Conservation (phyloP, 2,329 filamentous ascomycete genomes). For the Chalara sp. region DNA sequence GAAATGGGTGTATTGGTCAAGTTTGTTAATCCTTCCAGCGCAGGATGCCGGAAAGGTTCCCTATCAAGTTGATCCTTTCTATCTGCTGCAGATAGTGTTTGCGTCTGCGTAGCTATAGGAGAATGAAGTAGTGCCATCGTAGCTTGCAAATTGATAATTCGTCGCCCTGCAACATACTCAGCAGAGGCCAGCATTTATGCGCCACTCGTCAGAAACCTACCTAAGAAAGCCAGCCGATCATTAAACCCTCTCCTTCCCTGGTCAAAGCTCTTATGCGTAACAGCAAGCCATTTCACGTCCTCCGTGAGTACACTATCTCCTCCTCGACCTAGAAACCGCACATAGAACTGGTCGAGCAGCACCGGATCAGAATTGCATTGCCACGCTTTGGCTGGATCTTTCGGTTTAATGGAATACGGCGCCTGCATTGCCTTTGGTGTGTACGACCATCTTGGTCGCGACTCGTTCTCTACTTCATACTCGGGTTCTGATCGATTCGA, state of each 20-base stretch:
- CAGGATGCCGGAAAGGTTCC: slow-evolving; percentile 61
- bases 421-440: slow-evolving; percentile 66
- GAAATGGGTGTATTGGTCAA: slow-evolving; percentile 55
- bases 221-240: slow-evolving; percentile 82
- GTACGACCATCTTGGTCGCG: slow-evolving; percentile 60
- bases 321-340: slow-evolving; percentile 63
- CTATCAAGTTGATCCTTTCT: slow-evolving; percentile 38
- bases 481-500: slow-evolving; percentile 21
- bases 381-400: slow-evolving; percentile 49
- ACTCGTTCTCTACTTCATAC: slow-evolving; percentile 26
- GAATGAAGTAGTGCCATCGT: slow-evolving; percentile 53
- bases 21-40: slow-evolving; percentile 67
- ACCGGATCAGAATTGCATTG: slow-evolving; percentile 69
- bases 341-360: slow-evolving; percentile 71
- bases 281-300: slow-evolving; percentile 91
- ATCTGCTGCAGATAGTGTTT: slow-evolving; percentile 30
- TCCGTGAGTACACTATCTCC: slow-evolving; percentile 73
- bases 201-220: slow-evolving; percentile 39
- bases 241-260: slow-evolving; percentile 93
- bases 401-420: slow-evolving; percentile 49
- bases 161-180: slow-evolving; percentile 43
- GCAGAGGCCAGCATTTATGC: slow-evolving; percentile 1
- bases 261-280: slow-evolving; percentile 98
- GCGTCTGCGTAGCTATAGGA: slow-evolving; percentile 22
- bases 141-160: slow-evolving; percentile 51